These are phyloP conservation scores for Aegilops speltoides DNA, from an alignment of 176 grass and related monocot genomes.

Conservation along the genomic window DNA sequence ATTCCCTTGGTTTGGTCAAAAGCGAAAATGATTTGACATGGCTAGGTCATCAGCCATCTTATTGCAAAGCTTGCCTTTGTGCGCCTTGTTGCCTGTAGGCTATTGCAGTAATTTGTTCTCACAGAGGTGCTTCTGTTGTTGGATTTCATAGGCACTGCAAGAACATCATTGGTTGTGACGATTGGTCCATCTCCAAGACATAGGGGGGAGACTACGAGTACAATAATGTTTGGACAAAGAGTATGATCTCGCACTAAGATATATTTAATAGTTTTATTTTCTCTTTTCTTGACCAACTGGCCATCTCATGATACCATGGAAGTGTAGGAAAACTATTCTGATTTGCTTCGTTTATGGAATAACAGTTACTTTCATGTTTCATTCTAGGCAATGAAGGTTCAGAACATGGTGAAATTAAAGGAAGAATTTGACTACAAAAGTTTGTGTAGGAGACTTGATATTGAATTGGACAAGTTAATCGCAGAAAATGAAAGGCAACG, in stretches of 20 bases:
- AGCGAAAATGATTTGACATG: neutral
- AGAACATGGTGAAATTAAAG: slow-evolving; percentile 99
- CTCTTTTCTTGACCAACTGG: neutral
- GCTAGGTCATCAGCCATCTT: neutral
- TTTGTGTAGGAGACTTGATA: slow-evolving; percentile 91
- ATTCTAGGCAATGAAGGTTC: slow-evolving; percentile 96
- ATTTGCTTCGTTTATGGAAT: neutral
- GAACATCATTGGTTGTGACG: slow-evolving; percentile 98
- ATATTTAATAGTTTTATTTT: slow-evolving; percentile 18
- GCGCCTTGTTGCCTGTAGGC: neutral
- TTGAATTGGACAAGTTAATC: slow-evolving; percentile 92
- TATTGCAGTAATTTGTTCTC: slow-evolving; percentile 26
- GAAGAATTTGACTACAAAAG: slow-evolving; percentile 99
- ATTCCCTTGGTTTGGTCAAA: neutral
- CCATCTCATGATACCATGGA: slow-evolving; percentile 2
- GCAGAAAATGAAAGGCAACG: slow-evolving; percentile 94
- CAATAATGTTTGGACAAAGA: slow-evolving; percentile 99
- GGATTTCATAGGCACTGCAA: slow-evolving; percentile 82
- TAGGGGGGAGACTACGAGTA: slow-evolving; percentile 97
- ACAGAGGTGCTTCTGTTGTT: slow-evolving; percentile 32
- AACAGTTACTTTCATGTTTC: slow-evolving; percentile 22
- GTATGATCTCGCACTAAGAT: slow-evolving; percentile 45
- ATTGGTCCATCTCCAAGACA: slow-evolving; percentile 97
- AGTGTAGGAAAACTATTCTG: neutral
- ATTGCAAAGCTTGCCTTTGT: neutral